These are phyloP conservation scores for Holtermannia corniformis DNA, from an alignment of 768 basidiomycete species.

Conservation along the genomic window DNA sequence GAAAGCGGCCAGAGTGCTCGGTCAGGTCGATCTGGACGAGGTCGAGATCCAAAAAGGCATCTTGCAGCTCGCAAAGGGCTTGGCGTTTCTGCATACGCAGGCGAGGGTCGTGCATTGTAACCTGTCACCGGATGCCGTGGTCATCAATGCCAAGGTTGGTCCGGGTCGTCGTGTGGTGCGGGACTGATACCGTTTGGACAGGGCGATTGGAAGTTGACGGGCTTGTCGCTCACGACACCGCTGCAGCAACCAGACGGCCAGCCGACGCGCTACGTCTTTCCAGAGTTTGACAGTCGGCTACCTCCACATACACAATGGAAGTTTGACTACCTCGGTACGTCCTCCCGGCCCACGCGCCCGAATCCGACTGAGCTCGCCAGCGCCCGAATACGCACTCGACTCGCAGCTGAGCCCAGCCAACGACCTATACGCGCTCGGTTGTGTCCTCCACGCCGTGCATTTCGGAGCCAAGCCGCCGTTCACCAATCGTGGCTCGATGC, in stretches of 20 bases:
- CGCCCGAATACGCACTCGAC: conserved; percentile 89
- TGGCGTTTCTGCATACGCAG: conserved; percentile 78
- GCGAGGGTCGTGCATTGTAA: conserved; percentile 89
- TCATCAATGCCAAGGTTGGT: conserved; percentile 74
- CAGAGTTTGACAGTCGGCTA: conserved; percentile 69
- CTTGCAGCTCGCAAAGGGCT: conserved; percentile 56
- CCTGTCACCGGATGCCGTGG: conserved; percentile 70
- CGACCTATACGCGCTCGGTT: conserved; percentile 78
- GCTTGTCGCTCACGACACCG: conserved; percentile 76
- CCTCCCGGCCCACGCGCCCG: neutral
- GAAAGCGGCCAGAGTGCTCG: conserved; percentile 29
- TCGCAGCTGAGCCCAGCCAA: conserved; percentile 76
- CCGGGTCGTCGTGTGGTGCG: too few species aligned
- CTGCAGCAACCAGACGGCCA: conserved; percentile 59
- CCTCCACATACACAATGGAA: conserved; percentile 78
- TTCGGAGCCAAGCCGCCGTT: conserved; percentile 79
- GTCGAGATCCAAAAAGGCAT: conserved; percentile 98
- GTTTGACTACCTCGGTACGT: conserved; percentile 84
- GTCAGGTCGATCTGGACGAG: conserved; percentile 72
- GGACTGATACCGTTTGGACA: conserved; percentile 33
- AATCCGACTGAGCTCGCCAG: conserved; percentile 43
- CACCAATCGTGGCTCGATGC: conserved; percentile 54
- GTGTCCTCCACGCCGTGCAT: conserved; percentile 82
- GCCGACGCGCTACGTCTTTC: conserved; percentile 79
- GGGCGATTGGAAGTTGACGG: conserved; percentile 98